Evolutionary conservation across 306 rosid genomes (phyloP).

Genomic region (Ormosia emarginata): DNA sequence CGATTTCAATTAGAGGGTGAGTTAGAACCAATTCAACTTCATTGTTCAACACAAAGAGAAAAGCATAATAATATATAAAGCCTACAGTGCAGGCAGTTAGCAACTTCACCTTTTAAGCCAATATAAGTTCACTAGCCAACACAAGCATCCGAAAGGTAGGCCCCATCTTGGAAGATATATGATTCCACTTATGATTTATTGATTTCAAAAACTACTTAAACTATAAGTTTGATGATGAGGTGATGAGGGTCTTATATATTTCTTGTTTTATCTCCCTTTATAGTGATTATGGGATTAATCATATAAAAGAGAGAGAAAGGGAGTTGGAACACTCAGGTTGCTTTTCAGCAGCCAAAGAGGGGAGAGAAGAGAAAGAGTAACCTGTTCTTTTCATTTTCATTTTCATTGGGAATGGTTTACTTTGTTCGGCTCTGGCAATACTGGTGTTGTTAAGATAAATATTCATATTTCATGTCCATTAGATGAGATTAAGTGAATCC

Average conservation of each 20-base stretch:
- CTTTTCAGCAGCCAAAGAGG: background rate
- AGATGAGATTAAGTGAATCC: background rate
- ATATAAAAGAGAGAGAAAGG: background rate
- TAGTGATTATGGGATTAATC: background rate
- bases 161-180: background rate
- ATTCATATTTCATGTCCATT: background rate
- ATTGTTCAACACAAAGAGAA: background rate
- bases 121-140: constrained; percentile 14
- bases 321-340: background rate
- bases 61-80: background rate
- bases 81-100: constrained; percentile 18
- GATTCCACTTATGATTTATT: background rate
- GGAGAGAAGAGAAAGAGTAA: background rate
- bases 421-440: background rate
- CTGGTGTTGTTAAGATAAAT: background rate
- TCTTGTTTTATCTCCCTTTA: background rate
- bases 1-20: constrained; percentile 7
- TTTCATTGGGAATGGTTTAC: background rate
- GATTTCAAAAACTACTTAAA: background rate
- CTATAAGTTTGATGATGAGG: background rate
- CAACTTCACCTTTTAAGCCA: constrained; percentile 26
- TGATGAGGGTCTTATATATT: background rate
- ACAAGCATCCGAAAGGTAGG: constrained; percentile 12
- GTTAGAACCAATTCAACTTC: background rate
- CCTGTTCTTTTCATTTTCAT: background rate